phyloP scores from a whole-genome alignment of 2,329 filamentous ascomycete species.

The Botryosphaeria dothidea region DNA sequence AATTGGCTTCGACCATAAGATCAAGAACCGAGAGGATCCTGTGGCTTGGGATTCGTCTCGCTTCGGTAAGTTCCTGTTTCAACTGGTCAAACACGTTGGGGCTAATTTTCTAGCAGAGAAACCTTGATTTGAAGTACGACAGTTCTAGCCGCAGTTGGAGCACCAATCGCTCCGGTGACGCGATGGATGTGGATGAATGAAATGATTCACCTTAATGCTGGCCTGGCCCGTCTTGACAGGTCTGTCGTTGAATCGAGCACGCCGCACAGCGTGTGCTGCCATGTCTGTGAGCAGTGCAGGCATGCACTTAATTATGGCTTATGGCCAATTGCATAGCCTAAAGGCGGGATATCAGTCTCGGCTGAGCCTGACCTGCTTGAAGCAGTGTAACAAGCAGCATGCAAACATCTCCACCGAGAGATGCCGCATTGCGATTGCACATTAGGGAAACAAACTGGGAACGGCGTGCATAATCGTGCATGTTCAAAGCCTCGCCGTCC shows the following conservation, averaged over 20 bases:
- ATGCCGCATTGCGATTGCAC: neutral
- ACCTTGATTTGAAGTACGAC: constrained; percentile 2
- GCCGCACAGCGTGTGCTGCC: neutral
- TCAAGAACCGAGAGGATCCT: constrained; percentile 62
- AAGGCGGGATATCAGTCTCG: neutral
- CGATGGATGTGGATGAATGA: constrained; percentile 14
- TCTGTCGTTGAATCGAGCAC: neutral
- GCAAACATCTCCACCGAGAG: neutral
- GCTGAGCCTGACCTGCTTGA: neutral
- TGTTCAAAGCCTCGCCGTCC: too few relatives aligned
- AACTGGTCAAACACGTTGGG: neutral
- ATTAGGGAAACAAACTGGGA: neutral
- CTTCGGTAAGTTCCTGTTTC: neutral
- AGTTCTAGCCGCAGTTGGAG: neutral
- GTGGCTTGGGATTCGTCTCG: constrained; percentile 51
- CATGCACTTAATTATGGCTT: neutral
- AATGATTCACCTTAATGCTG: neutral
- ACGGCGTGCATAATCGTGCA: too few relatives aligned
- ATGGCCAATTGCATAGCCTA: neutral
- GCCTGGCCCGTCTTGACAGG: neutral
- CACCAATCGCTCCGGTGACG: neutral
- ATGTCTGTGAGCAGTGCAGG: neutral
- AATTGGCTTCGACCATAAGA: constrained; percentile 59
- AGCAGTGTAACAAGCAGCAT: neutral
- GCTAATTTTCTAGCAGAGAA: neutral